phyloP scores from a whole-genome alignment of 2,329 filamentous ascomycete species.

The Diaporthe ilicicola region DNA sequence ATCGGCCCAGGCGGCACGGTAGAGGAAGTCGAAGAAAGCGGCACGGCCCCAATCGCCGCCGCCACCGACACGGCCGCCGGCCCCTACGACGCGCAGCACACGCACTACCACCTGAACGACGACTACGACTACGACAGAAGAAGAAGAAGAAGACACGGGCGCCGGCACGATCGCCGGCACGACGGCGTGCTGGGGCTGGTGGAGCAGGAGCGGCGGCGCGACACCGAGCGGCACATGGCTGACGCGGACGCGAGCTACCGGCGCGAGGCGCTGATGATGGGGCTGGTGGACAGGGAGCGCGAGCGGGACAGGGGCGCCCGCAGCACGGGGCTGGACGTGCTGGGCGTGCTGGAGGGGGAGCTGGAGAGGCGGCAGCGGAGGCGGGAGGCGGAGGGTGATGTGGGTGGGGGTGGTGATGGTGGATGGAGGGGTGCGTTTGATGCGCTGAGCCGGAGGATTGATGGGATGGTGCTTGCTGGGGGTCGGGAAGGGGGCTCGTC shows the following conservation, averaged over 20 bases:
- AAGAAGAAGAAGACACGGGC: not conserved
- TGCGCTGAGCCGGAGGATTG: not conserved
- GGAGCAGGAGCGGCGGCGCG: slow-evolving; percentile 16
- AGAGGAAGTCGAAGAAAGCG: slow-evolving; percentile 24
- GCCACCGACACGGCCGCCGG: not conserved
- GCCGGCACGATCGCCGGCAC: not conserved
- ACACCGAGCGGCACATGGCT: slow-evolving; percentile 9
- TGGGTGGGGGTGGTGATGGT: not conserved
- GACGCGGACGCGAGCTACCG: slow-evolving; percentile 1
- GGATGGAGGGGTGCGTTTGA: not conserved
- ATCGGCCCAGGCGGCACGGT: slow-evolving; percentile 20
- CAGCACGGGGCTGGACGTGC: not conserved
- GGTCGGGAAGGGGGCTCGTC: not conserved
- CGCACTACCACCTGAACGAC: slow-evolving; percentile 3
- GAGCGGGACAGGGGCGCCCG: not conserved
- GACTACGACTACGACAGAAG: too few relatives aligned
- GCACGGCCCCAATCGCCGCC: not conserved
- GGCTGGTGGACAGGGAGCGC: slow-evolving; percentile 22
- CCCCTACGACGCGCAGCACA: not conserved
- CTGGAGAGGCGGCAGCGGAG: not conserved
- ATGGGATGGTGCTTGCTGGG: slow-evolving; percentile 9
- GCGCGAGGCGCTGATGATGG: slow-evolving; percentile 16
- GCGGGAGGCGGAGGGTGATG: not conserved
- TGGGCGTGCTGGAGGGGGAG: slow-evolving; percentile 11
- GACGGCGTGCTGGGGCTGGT: not conserved